Evolutionary conservation across 129 eudicot species (phyloP), one percentile per base, ranked within the genome.

Genomic region (Chrysanthemum seticuspe): DNA sequence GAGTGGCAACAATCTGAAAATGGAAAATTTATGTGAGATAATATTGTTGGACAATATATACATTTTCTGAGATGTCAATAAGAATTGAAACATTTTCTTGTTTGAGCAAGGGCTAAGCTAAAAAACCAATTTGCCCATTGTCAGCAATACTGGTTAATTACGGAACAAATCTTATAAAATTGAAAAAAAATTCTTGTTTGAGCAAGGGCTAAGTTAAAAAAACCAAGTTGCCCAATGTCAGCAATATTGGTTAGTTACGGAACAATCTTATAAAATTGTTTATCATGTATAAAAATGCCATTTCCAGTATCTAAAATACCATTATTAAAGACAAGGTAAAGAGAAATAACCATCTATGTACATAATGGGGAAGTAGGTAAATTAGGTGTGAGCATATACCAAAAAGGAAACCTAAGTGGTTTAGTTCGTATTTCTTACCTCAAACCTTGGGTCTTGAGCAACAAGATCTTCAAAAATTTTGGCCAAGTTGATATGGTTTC

Each of bases 401-500:
- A 40, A 6, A 6, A 1, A 40, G 10, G 10, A 40, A 31, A 65
- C 21, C 34, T 12, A 56, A n/a, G 51, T 13, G 53, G n/a, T 36
- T 52, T 9, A n/a, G 36, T 61, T 40, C 31, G 72, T 86, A 93
- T 97, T 61, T 40, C 45, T 75, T 88, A 93, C 98, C 97, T 94
- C 91, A 80, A 94, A 94, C 82, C 97, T 83, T 48, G 91, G 27
- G 65, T 94, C 99, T 76, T 79, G 88, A 71, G 78, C 71, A 62
- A 90, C 88, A 73, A 90, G 92, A 47, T 82, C 81, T 82, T 88
- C 96, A 50, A 94, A 94, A 6, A 54, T 82, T 73, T 76, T 87
- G 15, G 99, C 99, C 65, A 94, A 74, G 55, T 84, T 80, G 50
- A 94, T 77, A 76, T 94, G 99, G 76, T 94, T 94, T 76, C 97